Conservation (phyloP, 2,329 filamentous ascomycete species). For the Cylindrodendrum hubeiense region DNA sequence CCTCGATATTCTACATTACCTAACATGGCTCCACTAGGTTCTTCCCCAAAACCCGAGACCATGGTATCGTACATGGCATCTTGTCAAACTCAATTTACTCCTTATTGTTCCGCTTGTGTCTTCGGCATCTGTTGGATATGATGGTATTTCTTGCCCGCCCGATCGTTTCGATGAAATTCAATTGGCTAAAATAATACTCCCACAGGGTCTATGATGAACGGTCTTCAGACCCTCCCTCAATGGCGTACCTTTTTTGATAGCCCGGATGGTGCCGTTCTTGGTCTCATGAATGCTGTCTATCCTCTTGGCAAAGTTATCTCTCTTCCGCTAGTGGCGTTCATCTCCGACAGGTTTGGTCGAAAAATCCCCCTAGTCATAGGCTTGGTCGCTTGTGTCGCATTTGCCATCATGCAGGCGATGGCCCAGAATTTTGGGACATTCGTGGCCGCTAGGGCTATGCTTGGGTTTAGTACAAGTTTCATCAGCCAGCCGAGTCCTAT, state of each 20-base stretch:
- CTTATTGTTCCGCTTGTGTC: slow-evolving; percentile 56
- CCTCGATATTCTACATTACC: neutral
- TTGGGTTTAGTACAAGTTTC: slow-evolving; percentile 46
- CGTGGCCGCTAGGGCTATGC: slow-evolving; percentile 44
- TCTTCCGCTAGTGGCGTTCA: slow-evolving; percentile 48
- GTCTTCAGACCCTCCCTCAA: slow-evolving; percentile 53
- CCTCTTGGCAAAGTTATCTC: slow-evolving; percentile 54
- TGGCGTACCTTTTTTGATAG: slow-evolving; percentile 56
- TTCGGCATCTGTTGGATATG: slow-evolving; percentile 55
- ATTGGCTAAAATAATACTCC: neutral
- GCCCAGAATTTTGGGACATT: slow-evolving; percentile 42
- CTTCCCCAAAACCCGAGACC: slow-evolving; percentile 52
- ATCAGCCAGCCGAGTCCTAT: slow-evolving; percentile 46
- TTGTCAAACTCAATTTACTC: slow-evolving; percentile 56
- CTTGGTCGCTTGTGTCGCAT: slow-evolving; percentile 42
- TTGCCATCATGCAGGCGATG: slow-evolving; percentile 47
- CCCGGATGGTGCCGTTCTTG: slow-evolving; percentile 49
- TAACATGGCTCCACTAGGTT: slow-evolving; percentile 35
- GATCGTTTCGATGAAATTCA: too few relatives aligned
- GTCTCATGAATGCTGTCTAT: slow-evolving; percentile 51
- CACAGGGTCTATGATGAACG: slow-evolving; percentile 56
- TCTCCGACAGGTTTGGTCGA: slow-evolving; percentile 55
- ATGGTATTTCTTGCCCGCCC: slow-evolving; percentile 46
- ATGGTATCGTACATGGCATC: slow-evolving; percentile 56
- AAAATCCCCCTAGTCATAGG: slow-evolving; percentile 52